Evolutionary conservation across 2,329 filamentous ascomycete genomes (phyloP), one percentile per base, ranked within the genome.

Genomic region (Neofusicoccum cordaticola): DNA sequence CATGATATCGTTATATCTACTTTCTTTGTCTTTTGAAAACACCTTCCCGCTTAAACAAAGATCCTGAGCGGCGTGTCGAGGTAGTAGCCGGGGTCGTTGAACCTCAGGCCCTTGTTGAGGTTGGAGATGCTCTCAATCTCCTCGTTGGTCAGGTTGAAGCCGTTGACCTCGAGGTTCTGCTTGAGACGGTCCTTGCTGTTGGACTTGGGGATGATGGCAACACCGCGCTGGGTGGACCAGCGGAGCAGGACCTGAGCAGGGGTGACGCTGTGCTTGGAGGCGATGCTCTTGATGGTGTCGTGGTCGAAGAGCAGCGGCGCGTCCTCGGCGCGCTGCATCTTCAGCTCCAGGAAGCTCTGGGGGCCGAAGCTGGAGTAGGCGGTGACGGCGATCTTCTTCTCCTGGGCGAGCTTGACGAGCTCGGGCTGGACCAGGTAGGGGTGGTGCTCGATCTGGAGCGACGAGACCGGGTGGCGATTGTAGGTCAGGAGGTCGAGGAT

Each of bases 381-480:
- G 3, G 91, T 95, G 65, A 96, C 84, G 69, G 84, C 83, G 71
- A 96, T 89, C 66, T 87, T 86, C 80, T 92, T 84, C 62, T 81
- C 79, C 81, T 90, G 83, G 71, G 88, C 89, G 60, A 92, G 86
- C 71, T 86, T 81, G 71, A 95, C 77, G 61, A 96, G 85, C 62
- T 87, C 84, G 66, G 82, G 78, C 83, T 96, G 92, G 67, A 90
- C 89, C 66, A 94, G 86, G 84, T 93, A 95, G 31, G 92, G 92
- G 84, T 96, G 92, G 82, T 94, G 91, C 83, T 96, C 92, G 78
- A 96, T 89, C 83, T 96, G 92, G 66, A 95, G 88, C 45, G 90
- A 88, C 44, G 91, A 89, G 8, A 91, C 90, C 50, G 83, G 83
- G 78, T 92, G 86, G 71, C 85, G 86, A 67, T 90, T 90, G 79